phyloP scores from a whole-genome alignment of 73 alveolate species.

The Paramecium biaurelia region DNA sequence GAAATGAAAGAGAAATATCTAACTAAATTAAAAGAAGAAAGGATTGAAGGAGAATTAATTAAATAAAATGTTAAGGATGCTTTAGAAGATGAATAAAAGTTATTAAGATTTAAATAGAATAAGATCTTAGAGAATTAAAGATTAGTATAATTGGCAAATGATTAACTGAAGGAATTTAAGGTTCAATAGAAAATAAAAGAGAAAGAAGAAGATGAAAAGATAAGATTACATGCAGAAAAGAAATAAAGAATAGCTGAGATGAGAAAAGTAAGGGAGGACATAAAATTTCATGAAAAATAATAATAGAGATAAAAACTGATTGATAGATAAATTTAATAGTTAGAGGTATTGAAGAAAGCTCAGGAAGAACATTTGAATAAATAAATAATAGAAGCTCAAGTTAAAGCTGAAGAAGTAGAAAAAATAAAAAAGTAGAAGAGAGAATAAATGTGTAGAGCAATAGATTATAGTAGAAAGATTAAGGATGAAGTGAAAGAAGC shows the following conservation, averaged over 20 bases:
- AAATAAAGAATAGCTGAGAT: slow-evolving; percentile 22
- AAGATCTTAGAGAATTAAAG: not conserved
- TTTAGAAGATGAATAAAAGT: not conserved
- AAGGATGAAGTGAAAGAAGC: slow-evolving; percentile 12
- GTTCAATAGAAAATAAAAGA: not conserved
- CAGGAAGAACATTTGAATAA: slow-evolving; percentile 1
- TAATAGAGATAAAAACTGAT: slow-evolving; percentile 1
- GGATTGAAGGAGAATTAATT: slow-evolving; percentile 45
- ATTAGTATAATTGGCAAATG: not conserved
- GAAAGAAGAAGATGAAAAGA: slow-evolving; percentile 27
- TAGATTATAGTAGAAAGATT: slow-evolving; percentile 13
- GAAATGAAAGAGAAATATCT: slow-evolving; percentile 21
- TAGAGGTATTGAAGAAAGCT: not conserved
- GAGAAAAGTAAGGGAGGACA: slow-evolving; percentile 44
- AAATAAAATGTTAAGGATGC: not conserved
- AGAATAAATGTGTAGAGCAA: not conserved
- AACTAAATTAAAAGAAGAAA: not conserved
- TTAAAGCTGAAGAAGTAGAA: slow-evolving; percentile 45
- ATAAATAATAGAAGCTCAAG: not conserved
- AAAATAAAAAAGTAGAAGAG: slow-evolving; percentile 30
- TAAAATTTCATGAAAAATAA: slow-evolving; percentile 19
- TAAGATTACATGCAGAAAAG: slow-evolving; percentile 16
- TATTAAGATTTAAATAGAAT: not conserved
- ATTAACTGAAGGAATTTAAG: not conserved
- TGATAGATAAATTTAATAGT: not conserved